A percentile compares a stretch with the other conserved stretches of the same genome.
These are phyloP conservation scores for Phragmites australis DNA, from an alignment of 176 grass and related monocot genomes.

Conservation along the genomic window DNA sequence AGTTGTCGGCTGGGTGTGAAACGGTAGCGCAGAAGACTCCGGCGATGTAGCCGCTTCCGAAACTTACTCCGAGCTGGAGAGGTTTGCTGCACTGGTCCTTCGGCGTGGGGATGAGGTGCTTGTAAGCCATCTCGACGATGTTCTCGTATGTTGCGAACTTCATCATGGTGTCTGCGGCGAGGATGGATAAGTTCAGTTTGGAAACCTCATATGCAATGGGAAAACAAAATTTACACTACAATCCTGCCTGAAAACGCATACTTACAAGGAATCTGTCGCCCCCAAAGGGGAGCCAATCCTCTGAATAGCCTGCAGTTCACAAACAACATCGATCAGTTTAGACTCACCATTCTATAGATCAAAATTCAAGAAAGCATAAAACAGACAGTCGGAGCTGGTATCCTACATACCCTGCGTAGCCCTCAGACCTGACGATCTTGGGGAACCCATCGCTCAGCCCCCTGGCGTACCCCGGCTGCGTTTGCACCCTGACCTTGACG, in stretches of 20 bases:
- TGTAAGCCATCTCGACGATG: constrained; percentile 79
- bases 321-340: constrained; percentile 26
- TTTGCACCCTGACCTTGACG: constrained; percentile 84
- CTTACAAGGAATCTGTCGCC: constrained; percentile 87
- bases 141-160: constrained; percentile 85
- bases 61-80: constrained; percentile 76
- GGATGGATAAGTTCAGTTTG: not conserved
- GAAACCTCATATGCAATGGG: not conserved
- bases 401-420: constrained; percentile 53
- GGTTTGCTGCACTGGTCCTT: constrained; percentile 74
- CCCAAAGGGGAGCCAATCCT: constrained; percentile 90
- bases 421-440: constrained; percentile 72
- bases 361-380: not conserved
- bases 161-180: constrained; percentile 79
- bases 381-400: not conserved
- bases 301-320: constrained; percentile 55
- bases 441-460: constrained; percentile 67
- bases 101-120: constrained; percentile 65
- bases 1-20: constrained; percentile 83
- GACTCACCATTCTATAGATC: not conserved
- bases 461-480: constrained; percentile 70
- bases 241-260: not conserved
- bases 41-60: constrained; percentile 78
- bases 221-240: not conserved
- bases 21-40: constrained; percentile 77